Evolutionary conservation across 495 filamentous ascomycete species (phyloP).

Genomic region (Aspergillus sclerotiicarbonarius): DNA sequence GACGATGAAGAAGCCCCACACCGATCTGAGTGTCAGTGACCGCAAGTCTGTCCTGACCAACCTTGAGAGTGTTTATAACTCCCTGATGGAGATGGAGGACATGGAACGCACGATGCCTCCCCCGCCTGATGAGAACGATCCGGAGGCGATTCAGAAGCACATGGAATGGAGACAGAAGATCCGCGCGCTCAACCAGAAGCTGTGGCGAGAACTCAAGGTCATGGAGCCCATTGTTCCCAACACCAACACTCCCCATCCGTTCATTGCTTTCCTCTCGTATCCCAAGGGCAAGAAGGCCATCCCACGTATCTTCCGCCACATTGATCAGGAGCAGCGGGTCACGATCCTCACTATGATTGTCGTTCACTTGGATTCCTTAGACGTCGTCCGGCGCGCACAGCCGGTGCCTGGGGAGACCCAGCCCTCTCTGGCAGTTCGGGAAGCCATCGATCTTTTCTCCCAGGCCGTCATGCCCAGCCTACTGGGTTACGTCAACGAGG

Average conservation of each 20-base stretch:
- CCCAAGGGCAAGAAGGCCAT: slow-evolving; percentile 96
- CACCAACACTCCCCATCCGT: slow-evolving; percentile 76
- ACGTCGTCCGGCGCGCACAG: slow-evolving; percentile 80
- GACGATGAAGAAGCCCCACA: slow-evolving; percentile 39
- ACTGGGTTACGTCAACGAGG: slow-evolving; percentile 84
- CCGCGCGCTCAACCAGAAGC: slow-evolving; percentile 68
- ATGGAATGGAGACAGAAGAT: slow-evolving; percentile 69
- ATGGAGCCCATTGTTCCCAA: slow-evolving; percentile 82
- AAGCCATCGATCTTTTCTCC: slow-evolving; percentile 89
- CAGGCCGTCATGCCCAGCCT: slow-evolving; percentile 85
- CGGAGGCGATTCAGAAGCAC: slow-evolving; percentile 62
- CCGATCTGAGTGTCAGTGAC: slow-evolving; percentile 59
- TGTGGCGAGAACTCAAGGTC: slow-evolving; percentile 84
- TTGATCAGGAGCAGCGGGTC: slow-evolving; percentile 85
- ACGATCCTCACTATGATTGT: slow-evolving; percentile 94
- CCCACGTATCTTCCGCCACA: slow-evolving; percentile 89
- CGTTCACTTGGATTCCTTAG: slow-evolving; percentile 86
- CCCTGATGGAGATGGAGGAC: slow-evolving; percentile 90
- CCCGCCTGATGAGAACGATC: slow-evolving; percentile 59
- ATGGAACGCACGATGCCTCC: slow-evolving; percentile 87
- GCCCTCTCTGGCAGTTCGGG: slow-evolving; percentile 68
- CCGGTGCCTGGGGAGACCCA: slow-evolving; percentile 65
- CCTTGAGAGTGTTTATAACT: slow-evolving; percentile 82
- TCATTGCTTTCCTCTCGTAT: slow-evolving; percentile 93
- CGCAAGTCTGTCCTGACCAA: slow-evolving; percentile 78